Evolutionary conservation across 129 eudicot genomes (phyloP).

Genomic region (Oenanthe sinensis): DNA sequence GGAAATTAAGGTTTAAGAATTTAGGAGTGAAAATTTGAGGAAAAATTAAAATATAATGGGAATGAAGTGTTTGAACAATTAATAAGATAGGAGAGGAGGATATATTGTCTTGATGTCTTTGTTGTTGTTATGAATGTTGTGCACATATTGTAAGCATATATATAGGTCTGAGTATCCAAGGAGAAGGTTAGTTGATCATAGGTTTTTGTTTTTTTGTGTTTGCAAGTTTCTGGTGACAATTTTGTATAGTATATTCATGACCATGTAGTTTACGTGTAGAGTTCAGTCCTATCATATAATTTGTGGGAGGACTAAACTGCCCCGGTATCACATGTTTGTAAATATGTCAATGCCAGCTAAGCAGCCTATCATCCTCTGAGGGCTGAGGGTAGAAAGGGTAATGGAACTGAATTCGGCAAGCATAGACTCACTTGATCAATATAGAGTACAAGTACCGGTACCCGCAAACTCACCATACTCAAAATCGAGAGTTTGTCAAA

Average conservation of each 20-base stretch:
- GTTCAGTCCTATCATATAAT: too few species aligned
- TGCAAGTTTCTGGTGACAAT: too few species aligned
- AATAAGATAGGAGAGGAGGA: constrained; percentile 7
- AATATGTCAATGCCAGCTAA: constrained; percentile 9
- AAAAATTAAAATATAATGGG: neutral
- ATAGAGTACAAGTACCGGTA: neutral
- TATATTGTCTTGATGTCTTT: constrained; percentile 23
- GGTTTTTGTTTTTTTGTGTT: constrained; percentile 12
- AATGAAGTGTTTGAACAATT: neutral
- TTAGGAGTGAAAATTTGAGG: neutral
- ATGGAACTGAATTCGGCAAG: neutral
- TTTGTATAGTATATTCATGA: too few species aligned
- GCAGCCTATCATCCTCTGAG: neutral
- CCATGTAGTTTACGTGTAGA: too few species aligned
- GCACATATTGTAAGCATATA: neutral
- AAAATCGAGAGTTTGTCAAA: too few species aligned
- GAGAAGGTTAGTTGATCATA: constrained; percentile 10
- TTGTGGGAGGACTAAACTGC: constrained; percentile 26
- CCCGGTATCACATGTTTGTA: constrained; percentile 10
- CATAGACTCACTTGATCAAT: neutral
- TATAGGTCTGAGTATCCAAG: constrained; percentile 38
- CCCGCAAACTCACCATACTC: too few species aligned
- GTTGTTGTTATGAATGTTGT: constrained; percentile 22
- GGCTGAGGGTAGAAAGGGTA: constrained; percentile 18
- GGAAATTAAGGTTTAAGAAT: neutral